phyloP scores from a whole-genome alignment of 768 basidiomycete genomes.

The Pleurotus tuoliensis region DNA sequence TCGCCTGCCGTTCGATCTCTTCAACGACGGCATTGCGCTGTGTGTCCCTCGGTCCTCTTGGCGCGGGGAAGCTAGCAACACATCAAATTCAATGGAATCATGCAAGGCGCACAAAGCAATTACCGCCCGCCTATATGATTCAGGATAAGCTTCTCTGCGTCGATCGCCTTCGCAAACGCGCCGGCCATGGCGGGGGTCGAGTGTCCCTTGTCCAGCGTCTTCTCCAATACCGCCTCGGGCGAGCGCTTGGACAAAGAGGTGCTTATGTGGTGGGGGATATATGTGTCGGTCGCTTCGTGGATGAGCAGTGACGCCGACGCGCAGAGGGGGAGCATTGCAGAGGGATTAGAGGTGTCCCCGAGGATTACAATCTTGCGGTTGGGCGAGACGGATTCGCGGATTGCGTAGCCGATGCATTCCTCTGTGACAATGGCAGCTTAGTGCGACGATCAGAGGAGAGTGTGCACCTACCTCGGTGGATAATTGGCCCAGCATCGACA shows the following conservation, averaged over 20 bases:
- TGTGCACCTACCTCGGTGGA: constrained; percentile 59
- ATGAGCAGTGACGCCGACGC: constrained; percentile 54
- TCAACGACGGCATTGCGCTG: constrained; percentile 42
- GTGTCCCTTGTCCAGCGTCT: constrained; percentile 66
- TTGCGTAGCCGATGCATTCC: constrained; percentile 76
- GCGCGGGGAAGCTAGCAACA: constrained; percentile 47
- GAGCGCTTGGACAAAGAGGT: constrained; percentile 37
- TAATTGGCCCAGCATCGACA: constrained; percentile 75
- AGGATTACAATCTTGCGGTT: constrained; percentile 68
- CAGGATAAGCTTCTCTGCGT: constrained; percentile 59
- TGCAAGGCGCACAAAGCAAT: constrained; percentile 11
- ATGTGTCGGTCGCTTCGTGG: constrained; percentile 84
- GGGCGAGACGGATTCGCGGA: constrained; percentile 49
- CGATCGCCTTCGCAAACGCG: constrained; percentile 57
- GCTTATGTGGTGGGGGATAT: constrained; percentile 56
- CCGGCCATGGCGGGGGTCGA: constrained; percentile 80
- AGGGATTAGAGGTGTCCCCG: constrained; percentile 73
- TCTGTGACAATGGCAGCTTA: constrained; percentile 26
- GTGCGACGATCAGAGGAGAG: constrained; percentile 2
- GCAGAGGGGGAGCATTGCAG: constrained; percentile 55
- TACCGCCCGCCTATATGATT: constrained; percentile 79
- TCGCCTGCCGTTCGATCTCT: constrained; percentile 65
- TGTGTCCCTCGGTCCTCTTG: constrained; percentile 31
- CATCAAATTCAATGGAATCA: neutral
- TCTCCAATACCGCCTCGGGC: constrained; percentile 38